phyloP scores from a whole-genome alignment of 306 rosid genomes.

The Alnus rubra region DNA sequence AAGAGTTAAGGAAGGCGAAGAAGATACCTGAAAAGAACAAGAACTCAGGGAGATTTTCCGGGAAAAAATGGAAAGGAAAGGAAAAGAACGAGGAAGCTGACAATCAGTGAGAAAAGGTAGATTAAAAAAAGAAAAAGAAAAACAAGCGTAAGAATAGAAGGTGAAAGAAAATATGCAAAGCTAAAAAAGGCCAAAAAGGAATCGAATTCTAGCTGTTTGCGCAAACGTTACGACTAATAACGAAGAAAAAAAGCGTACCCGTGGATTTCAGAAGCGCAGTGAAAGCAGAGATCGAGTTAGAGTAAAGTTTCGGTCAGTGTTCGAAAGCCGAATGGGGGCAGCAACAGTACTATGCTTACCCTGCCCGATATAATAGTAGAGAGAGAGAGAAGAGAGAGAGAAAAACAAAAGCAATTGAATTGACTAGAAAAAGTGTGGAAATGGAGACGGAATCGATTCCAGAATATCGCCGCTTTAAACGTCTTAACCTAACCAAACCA shows the following conservation, averaged over 20 bases:
- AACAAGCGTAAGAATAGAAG: neutral
- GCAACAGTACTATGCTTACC: neutral
- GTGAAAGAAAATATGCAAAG: neutral
- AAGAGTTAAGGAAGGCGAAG: neutral
- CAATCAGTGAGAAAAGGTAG: neutral
- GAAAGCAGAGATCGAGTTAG: slow-evolving; percentile 3
- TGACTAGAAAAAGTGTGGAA: neutral
- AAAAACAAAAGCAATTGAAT: neutral
- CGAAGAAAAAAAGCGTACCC: neutral
- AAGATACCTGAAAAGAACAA: neutral
- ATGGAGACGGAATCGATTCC: neutral
- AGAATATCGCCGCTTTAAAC: neutral
- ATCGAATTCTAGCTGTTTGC: neutral
- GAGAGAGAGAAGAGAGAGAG: neutral
- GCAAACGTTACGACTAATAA: neutral
- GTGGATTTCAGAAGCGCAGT: neutral
- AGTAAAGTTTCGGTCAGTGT: slow-evolving; percentile 6
- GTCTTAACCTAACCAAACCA: neutral
- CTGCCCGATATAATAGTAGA: slow-evolving; percentile 13
- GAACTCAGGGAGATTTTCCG: neutral
- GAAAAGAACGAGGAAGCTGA: neutral
- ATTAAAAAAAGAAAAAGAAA: neutral
- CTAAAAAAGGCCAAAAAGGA: neutral
- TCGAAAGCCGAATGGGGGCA: slow-evolving; percentile 19
- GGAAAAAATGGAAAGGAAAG: neutral